Percentiles rank a stretch among this genome's conserved stretches.
Conservation (phyloP, 1,284 basidiomycete genomes). For the Rhodofomes roseus region DNA sequence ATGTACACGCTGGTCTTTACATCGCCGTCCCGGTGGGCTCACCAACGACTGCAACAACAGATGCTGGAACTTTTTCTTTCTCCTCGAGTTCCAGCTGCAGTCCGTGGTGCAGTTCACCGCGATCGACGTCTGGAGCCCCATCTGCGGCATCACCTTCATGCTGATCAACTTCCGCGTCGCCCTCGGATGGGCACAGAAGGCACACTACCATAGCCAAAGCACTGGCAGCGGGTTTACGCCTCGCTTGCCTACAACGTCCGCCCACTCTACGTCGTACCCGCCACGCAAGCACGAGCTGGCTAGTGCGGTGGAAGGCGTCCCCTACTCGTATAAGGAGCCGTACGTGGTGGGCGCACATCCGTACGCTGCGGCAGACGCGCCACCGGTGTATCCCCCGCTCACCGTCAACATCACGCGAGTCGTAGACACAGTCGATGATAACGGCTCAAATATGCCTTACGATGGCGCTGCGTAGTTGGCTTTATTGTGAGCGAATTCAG, state of each 20-base stretch:
- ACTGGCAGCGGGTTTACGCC: neutral
- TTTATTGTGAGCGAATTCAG: too few relatives aligned
- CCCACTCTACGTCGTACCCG: neutral
- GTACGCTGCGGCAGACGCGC: neutral
- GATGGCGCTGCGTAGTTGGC: neutral
- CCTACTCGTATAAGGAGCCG: neutral
- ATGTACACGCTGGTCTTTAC: neutral
- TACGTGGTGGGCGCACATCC: neutral
- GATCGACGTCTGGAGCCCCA: constrained; percentile 4
- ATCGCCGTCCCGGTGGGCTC: neutral
- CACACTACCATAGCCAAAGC: neutral
- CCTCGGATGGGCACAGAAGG: constrained; percentile 4
- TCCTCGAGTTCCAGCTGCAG: neutral
- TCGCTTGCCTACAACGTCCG: neutral
- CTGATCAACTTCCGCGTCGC: constrained; percentile 4
- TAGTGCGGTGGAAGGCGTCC: neutral
- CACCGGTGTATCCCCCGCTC: neutral
- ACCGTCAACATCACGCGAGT: constrained; percentile 1
- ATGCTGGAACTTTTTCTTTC: constrained; percentile 1
- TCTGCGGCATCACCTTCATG: constrained; percentile 6
- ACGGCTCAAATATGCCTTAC: neutral
- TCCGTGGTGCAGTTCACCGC: constrained; percentile 1
- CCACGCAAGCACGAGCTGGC: neutral
- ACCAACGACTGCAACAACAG: neutral
- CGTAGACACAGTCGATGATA: neutral